phyloP scores from a whole-genome alignment of 139 green algal genomes.

The Chlamydomonas sphaeroides region DNA sequence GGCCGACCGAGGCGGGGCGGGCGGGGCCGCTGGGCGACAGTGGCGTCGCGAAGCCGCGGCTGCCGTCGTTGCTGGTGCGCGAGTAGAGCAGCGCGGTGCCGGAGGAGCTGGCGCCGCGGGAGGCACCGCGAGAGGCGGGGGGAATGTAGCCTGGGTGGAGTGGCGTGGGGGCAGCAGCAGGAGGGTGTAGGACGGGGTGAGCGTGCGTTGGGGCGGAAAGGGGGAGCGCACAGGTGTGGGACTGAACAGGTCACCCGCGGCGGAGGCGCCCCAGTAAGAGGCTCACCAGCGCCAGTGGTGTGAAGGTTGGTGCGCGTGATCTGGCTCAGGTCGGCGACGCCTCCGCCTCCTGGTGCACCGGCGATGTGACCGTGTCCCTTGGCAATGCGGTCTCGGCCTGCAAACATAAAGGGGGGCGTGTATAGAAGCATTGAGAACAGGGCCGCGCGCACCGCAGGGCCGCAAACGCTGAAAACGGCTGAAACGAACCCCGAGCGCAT shows the following conservation, averaged over 20 bases:
- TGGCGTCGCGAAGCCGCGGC: no score
- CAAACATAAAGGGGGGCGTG: neutral
- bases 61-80: neutral
- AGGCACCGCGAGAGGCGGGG: no score
- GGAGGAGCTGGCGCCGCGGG: neutral
- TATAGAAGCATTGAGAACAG: neutral
- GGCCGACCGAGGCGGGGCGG: slow-evolving; percentile 4
- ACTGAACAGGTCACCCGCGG: neutral
- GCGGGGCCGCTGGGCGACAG: neutral
- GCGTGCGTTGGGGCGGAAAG: neutral
- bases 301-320: slow-evolving; percentile 23
- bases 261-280: neutral
- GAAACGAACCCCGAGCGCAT: neutral
- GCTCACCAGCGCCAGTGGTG: slow-evolving; percentile 5
- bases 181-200: neutral
- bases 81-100: neutral
- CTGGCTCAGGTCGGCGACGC: slow-evolving; percentile 9
- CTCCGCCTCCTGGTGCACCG: neutral
- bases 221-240: neutral
- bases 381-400: slow-evolving; percentile 22
- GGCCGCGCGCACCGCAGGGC: no score
- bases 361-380: slow-evolving; percentile 28
- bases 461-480: no score
- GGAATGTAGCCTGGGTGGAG: neutral
- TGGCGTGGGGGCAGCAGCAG: neutral